A percentile compares a stretch with the other conserved stretches of the same genome.
Evolutionary conservation across 139 green algal genomes (phyloP).

Genomic region (Picochlorum sp.): DNA sequence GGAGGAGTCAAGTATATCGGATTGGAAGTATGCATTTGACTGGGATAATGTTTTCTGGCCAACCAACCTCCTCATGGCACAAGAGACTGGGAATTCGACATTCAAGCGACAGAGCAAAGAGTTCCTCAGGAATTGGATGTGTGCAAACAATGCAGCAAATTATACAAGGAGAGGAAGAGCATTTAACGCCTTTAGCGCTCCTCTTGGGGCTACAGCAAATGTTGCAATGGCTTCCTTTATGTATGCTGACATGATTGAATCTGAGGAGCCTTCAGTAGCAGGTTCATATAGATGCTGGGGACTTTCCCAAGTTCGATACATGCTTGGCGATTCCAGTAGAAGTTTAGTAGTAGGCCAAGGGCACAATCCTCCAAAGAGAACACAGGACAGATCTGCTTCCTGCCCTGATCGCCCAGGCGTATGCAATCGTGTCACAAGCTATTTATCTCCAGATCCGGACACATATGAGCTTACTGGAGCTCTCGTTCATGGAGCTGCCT

Average conservation of each 20-base stretch:
- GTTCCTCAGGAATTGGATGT: constrained; percentile 41
- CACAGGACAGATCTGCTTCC: constrained; percentile 44
- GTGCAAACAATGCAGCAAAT: constrained; percentile 21
- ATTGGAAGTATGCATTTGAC: constrained; percentile 30
- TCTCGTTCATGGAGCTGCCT: constrained; percentile 39
- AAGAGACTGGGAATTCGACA: constrained; percentile 30
- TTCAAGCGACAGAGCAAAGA: constrained; percentile 28
- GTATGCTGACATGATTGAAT: constrained; percentile 25
- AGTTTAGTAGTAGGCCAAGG: constrained; percentile 35
- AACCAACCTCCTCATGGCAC: constrained; percentile 38
- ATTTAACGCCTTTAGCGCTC: constrained; percentile 27
- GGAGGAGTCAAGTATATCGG: constrained; percentile 8
- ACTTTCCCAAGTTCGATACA: constrained; percentile 44
- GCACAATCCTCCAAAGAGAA: constrained; percentile 25
- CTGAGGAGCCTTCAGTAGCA: not conserved
- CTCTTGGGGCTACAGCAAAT: constrained; percentile 45
- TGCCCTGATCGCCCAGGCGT: constrained; percentile 25
- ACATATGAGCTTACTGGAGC: constrained; percentile 43
- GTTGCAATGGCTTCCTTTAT: constrained; percentile 37
- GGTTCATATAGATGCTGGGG: constrained; percentile 45
- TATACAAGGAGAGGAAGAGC: constrained; percentile 35
- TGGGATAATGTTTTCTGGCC: constrained; percentile 44
- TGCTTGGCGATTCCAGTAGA: constrained; percentile 38
- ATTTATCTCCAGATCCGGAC: constrained; percentile 38
- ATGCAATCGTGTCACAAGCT: constrained; percentile 24